Evolutionary conservation across 2,329 filamentous ascomycete species (phyloP).

Genomic region (Verticillium alfalfae): DNA sequence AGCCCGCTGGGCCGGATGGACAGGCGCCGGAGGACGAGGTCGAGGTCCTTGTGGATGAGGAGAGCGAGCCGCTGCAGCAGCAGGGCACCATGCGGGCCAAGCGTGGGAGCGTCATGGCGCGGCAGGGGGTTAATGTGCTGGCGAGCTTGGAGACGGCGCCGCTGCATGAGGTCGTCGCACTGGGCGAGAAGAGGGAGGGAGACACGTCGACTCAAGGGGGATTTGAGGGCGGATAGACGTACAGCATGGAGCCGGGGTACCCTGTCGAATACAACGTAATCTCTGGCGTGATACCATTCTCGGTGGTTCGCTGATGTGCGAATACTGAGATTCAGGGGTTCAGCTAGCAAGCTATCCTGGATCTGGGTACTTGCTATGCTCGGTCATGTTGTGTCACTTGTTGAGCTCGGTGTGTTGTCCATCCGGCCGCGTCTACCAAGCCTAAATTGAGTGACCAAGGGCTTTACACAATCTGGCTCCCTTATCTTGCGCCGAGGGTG

Average conservation of each 20-base stretch:
- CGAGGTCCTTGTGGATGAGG: slow-evolving; percentile 39
- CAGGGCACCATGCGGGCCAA: slow-evolving; percentile 32
- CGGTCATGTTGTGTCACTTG: too few relatives aligned
- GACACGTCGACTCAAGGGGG: slow-evolving; percentile 11
- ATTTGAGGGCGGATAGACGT: slow-evolving; percentile 8
- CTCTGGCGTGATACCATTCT: too few relatives aligned
- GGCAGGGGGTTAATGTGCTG: slow-evolving; percentile 25
- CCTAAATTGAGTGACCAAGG: too few relatives aligned
- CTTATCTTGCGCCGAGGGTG: too few relatives aligned
- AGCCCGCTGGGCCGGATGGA: slow-evolving; percentile 15
- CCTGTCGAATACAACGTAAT: not conserved
- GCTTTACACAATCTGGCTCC: too few relatives aligned
- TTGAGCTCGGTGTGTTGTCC: too few relatives aligned
- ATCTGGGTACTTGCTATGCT: too few relatives aligned
- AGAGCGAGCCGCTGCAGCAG: slow-evolving; percentile 53
- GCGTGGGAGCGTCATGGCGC: slow-evolving; percentile 49
- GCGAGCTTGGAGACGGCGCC: slow-evolving; percentile 45
- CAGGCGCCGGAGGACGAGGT: slow-evolving; percentile 24
- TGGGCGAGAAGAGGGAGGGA: slow-evolving; percentile 4
- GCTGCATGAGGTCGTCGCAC: slow-evolving; percentile 21
- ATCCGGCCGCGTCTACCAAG: too few relatives aligned
- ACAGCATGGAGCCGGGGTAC: not conserved
- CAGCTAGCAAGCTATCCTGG: too few relatives aligned
- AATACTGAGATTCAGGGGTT: too few relatives aligned
- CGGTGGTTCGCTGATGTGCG: too few relatives aligned